Evolutionary conservation across 1,139 yeast species (phyloP).

Genomic region (Saccharomyces uvarum): DNA sequence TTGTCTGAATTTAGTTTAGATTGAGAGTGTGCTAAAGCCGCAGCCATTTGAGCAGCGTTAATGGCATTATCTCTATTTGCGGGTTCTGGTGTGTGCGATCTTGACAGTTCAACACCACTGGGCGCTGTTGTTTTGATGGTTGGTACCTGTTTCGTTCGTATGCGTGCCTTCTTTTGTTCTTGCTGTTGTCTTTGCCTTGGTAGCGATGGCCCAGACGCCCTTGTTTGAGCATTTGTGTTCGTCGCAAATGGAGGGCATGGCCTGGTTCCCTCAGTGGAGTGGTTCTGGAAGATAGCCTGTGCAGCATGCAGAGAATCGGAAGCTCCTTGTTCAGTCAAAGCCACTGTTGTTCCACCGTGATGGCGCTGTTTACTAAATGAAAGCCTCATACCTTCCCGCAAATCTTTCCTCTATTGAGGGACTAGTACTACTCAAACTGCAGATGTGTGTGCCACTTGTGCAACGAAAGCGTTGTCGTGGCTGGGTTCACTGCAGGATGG

Average conservation of each 20-base stretch:
- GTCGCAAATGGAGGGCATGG: not conserved
- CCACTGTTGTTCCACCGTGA: constrained; percentile 4
- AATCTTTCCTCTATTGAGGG: not conserved
- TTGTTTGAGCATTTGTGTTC: constrained; percentile 2
- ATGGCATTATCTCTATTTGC: not conserved
- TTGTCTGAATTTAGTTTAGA: not conserved
- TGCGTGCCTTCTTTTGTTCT: not conserved
- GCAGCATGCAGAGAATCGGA: constrained; percentile 17
- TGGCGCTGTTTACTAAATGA: constrained; percentile 8
- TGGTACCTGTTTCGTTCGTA: not conserved
- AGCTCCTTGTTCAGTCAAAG: constrained; percentile 10
- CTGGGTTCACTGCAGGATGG: not conserved
- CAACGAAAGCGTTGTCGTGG: not conserved
- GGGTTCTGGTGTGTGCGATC: not conserved
- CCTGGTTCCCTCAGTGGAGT: constrained; percentile 5
- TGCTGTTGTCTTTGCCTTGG: not conserved
- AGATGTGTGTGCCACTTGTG: not conserved
- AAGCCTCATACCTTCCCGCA: constrained; percentile 4
- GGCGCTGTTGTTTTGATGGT: not conserved
- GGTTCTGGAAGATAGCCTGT: constrained; percentile 16
- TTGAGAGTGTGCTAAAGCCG: constrained; percentile 1
- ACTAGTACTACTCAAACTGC: not conserved
- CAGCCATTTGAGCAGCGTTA: constrained; percentile 1
- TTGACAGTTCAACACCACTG: not conserved
- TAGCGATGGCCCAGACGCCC: constrained; percentile 3